Evolutionary conservation across 208 protist genomes (phyloP), one percentile per base, ranked within the genome.

Genomic region (Trypanosoma vivax): DNA sequence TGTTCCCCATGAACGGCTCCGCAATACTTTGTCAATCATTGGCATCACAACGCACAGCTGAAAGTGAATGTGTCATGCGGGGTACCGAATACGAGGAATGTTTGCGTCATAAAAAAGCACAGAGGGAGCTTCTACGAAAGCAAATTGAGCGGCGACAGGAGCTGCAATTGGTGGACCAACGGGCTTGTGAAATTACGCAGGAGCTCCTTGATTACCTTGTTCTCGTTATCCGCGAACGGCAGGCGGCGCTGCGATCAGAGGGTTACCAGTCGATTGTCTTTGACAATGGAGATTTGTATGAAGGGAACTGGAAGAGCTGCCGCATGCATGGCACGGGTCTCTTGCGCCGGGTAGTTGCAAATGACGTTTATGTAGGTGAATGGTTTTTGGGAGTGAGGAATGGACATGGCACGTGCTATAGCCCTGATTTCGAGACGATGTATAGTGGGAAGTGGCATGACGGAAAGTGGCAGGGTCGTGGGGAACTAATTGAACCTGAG

Each of bases 251-350:
- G 46, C 65, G 70, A 21, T 59, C 79, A 5, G 79, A 88, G 23
- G 86, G 86, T 40, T 84, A 90, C 55, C 86, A 90, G 59, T 67
- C 79, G 19, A 85, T 90, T 58, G 66, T 75, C 2, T 90, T 93
- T 55, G 73, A 74, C 16, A 91, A 93, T 34, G 76, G 71, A 10
- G 76, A 90, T 42, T 55, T 79, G 24, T 96, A 96, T 73, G 83
- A 92, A 55, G 91, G 91, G 5, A 56, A 82, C 49, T 96, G 91
- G 88, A 89, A 90, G 52, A 84, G 88, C 57, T 75, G 73, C 61
- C 59, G 61, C 29, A 74, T 88, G 65, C 82, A 96, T 71, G 91
- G 91, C 38, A 83, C 70, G 13, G 92, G 92, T 18, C 69, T 50
- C 30, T 41, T 90, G 52, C 67, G 69, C 1, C 76, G 82, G 9